Evolutionary conservation across 2,329 filamentous ascomycete species (phyloP), one percentile per base, ranked within the genome.

Genomic region (Cryphonectria japonica): DNA sequence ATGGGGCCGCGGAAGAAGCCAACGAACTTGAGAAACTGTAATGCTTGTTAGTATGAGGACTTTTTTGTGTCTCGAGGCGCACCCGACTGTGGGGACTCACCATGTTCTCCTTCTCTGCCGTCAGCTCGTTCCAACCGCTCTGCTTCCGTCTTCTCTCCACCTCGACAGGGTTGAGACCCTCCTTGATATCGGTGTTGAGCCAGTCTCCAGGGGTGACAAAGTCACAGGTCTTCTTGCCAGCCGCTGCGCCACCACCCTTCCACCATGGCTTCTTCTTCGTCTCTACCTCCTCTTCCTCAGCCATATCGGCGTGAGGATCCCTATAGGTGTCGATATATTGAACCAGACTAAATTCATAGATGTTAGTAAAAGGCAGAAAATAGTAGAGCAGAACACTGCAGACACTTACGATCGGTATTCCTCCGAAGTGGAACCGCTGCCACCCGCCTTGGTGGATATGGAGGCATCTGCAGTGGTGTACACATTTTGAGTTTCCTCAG

Each of bases 1-100:
- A 93, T 91, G 73, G 91, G 91, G 78, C 91, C 91, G 75, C 85
- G 89, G 87, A 93, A 93, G 84, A 91, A 93, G 79, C 88, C 86
- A 76, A 93, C 82, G 83, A 93, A 93, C 83, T 93, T 91, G 79
- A 91, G 80, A 80, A 93, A 86, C 69, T 70, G 32, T 6, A 8
- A 60, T 8, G 19, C 16, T 22, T 22, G 37, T 69, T 11, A 69
- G 68, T 60, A 64, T 39, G 37, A 39, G 41, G 13, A n/a, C 19
- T 64, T 16, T 16, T 13, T 6, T 11, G 2, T 19, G 11, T 26
- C 37, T n/a, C 19, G 19, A 29, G 26, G 7, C 2, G 22, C 39
- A 59, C 7, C 5, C 14, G 2, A 29, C 19, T 13, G 4, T 26
- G 3, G 22, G 19, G 3, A 41, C 69, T 63, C n/a, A 70, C 70